These are phyloP conservation scores for Mucor racemosus DNA, from an alignment of 371 early-diverging fungal genomes.

Conservation along the genomic window DNA sequence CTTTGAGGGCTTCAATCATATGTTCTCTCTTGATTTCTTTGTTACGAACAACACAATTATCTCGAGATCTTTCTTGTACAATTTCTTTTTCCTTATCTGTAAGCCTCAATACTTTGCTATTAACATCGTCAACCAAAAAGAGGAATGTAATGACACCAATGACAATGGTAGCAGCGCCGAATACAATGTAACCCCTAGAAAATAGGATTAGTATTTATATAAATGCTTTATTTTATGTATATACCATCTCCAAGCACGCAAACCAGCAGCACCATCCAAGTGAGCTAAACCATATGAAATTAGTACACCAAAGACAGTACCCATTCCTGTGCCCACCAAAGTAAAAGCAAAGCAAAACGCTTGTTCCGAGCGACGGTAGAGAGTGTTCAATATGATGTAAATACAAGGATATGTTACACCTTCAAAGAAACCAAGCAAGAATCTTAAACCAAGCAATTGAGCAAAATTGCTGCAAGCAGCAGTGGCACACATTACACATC, in stretches of 20 bases:
- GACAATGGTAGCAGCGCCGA: slow-evolving; percentile 36
- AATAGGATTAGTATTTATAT: neutral
- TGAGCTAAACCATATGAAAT: slow-evolving; percentile 34
- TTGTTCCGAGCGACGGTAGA: slow-evolving; percentile 46
- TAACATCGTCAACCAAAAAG: slow-evolving; percentile 36
- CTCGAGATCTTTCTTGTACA: slow-evolving; percentile 39
- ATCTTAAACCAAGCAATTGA: slow-evolving; percentile 30
- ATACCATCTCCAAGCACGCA: slow-evolving; percentile 34
- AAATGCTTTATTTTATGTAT: neutral
- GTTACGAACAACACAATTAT: slow-evolving; percentile 40
- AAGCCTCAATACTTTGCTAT: slow-evolving; percentile 26
- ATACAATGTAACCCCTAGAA: slow-evolving; percentile 43
- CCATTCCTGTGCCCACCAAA: slow-evolving; percentile 29
- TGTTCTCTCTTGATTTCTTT: slow-evolving; percentile 31
- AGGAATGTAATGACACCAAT: slow-evolving; percentile 37
- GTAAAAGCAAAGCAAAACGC: slow-evolving; percentile 29
- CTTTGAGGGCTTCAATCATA: slow-evolving; percentile 36
- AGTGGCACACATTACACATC: slow-evolving; percentile 32
- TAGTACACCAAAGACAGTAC: slow-evolving; percentile 32
- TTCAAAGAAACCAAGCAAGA: slow-evolving; percentile 44
- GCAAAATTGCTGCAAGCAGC: slow-evolving; percentile 31
- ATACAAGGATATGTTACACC: slow-evolving; percentile 40
- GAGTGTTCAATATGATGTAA: slow-evolving; percentile 29
- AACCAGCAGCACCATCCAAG: slow-evolving; percentile 17
- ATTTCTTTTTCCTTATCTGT: slow-evolving; percentile 40